Conservation (phyloP, 2,329 filamentous ascomycete species). For the Delphinella strobiligena region DNA sequence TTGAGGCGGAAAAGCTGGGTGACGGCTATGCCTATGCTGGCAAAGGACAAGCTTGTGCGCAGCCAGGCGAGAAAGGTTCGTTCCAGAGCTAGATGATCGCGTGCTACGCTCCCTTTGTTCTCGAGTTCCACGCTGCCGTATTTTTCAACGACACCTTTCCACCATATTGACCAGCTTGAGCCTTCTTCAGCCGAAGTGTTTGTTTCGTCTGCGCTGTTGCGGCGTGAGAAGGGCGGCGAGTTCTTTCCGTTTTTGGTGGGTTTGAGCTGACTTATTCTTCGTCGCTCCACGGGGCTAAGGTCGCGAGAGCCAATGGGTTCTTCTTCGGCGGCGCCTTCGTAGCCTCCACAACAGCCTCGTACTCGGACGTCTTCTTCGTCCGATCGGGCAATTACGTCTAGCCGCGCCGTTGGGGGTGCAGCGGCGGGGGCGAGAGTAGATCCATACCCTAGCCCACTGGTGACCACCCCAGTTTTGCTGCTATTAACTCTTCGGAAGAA, state of each 20-base stretch:
- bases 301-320: conserved; percentile 5
- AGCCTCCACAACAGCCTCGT: conserved; percentile 10
- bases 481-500: conserved; percentile 18
- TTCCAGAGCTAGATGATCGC: conserved; percentile 72
- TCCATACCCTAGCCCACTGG: conserved; percentile 6
- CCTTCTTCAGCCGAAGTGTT: conserved; percentile 10
- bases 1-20: conserved; percentile 79
- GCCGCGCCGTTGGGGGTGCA: not conserved
- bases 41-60: conserved; percentile 68
- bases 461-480: conserved; percentile 9
- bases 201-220: conserved; percentile 1
- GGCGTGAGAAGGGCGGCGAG: too few species aligned
- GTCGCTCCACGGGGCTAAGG: conserved; percentile 2
- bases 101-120: conserved; percentile 73
- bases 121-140: conserved; percentile 64
- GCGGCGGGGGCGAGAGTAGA: not conserved
- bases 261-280: conserved; percentile 3
- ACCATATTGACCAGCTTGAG: conserved; percentile 33
- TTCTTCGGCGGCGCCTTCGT: conserved; percentile 13
- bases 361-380: not conserved
- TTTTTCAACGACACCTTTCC: conserved; percentile 42
- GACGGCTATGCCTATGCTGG: conserved; percentile 70
- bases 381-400: not conserved
- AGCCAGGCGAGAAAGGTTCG: conserved; percentile 79
- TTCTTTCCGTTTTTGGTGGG: conserved; percentile 1